Percentiles rank a stretch among this genome's conserved stretches.
These are phyloP conservation scores for Penicillium psychrosexuale DNA, from an alignment of 2,329 filamentous ascomycete genomes.

Conservation along the genomic window DNA sequence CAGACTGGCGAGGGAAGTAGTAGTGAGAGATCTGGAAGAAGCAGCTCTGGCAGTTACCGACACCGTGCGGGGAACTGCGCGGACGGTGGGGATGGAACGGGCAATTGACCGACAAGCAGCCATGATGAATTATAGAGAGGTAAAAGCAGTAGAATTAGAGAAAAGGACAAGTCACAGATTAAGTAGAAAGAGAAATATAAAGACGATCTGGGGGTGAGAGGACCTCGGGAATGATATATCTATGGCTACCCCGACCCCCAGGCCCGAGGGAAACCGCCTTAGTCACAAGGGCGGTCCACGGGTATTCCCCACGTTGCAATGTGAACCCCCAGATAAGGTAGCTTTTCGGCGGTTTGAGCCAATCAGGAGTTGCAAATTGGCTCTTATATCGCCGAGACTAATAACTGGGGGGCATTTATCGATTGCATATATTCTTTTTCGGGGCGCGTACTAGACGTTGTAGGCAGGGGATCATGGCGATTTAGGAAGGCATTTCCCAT, in stretches of 20 bases:
- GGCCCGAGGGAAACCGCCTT: constrained; percentile 23
- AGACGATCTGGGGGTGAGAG: not conserved
- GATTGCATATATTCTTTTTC: not conserved
- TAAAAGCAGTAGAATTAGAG: not conserved
- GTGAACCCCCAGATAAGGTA: constrained; percentile 19
- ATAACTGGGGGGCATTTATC: not conserved
- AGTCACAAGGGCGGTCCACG: not conserved
- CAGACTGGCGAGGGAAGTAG: constrained; percentile 22
- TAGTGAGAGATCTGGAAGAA: constrained; percentile 25
- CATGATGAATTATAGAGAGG: constrained; percentile 27
- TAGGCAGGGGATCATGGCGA: not conserved
- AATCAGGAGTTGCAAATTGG: constrained; percentile 6
- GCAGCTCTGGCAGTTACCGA: constrained; percentile 27
- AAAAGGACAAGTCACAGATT: not conserved
- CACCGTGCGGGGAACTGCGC: constrained; percentile 37
- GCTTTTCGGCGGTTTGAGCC: constrained; percentile 14
- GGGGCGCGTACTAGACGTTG: not conserved
- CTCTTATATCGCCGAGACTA: constrained; percentile 14
- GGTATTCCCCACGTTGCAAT: constrained; percentile 12
- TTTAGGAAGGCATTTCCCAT: not conserved
- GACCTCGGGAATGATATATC: constrained; percentile 9
- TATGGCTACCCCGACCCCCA: constrained; percentile 14
- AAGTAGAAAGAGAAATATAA: not conserved
- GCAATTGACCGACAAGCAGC: constrained; percentile 39
- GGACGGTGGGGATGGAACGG: constrained; percentile 40